These are phyloP conservation scores for Castanea mollissima DNA, from an alignment of 306 rosid species.

Conservation along the genomic window DNA sequence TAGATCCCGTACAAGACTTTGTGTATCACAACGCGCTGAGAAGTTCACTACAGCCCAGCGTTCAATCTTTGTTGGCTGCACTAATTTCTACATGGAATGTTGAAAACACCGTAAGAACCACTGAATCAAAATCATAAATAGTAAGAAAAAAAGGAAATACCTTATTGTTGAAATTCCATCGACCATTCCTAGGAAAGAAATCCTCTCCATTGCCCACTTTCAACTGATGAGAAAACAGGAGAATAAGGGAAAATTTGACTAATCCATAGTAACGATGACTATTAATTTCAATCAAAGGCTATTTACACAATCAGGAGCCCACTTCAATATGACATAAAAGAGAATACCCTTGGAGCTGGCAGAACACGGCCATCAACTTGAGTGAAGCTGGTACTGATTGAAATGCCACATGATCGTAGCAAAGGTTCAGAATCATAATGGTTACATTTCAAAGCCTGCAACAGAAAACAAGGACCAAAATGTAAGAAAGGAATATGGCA, in stretches of 20 bases:
- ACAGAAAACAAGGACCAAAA: neutral
- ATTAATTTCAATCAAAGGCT: neutral
- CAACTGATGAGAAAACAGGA: conserved; percentile 40
- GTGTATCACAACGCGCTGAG: conserved; percentile 74
- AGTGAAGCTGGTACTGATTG: conserved; percentile 47
- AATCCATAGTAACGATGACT: neutral
- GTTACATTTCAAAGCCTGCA: conserved; percentile 68
- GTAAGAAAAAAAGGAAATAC: conserved; percentile 24
- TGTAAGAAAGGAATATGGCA: neutral
- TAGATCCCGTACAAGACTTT: conserved; percentile 57
- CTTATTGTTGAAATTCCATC: conserved; percentile 93
- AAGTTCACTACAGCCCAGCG: conserved; percentile 86
- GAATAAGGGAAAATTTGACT: too few relatives aligned
- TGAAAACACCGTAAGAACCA: neutral
- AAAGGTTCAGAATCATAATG: conserved; percentile 73
- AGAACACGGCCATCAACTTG: conserved; percentile 89
- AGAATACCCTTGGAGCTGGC: conserved; percentile 74
- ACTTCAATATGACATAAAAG: neutral
- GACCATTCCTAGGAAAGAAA: conserved; percentile 78
- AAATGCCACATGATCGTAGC: conserved; percentile 65
- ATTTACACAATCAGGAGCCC: neutral
- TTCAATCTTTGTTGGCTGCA: conserved; percentile 52
- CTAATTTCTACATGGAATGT: conserved; percentile 53
- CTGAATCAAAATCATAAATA: neutral
- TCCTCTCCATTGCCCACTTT: conserved; percentile 85